These are phyloP conservation scores for Prunus padus DNA, from an alignment of 306 rosid genomes.

Conservation along the genomic window DNA sequence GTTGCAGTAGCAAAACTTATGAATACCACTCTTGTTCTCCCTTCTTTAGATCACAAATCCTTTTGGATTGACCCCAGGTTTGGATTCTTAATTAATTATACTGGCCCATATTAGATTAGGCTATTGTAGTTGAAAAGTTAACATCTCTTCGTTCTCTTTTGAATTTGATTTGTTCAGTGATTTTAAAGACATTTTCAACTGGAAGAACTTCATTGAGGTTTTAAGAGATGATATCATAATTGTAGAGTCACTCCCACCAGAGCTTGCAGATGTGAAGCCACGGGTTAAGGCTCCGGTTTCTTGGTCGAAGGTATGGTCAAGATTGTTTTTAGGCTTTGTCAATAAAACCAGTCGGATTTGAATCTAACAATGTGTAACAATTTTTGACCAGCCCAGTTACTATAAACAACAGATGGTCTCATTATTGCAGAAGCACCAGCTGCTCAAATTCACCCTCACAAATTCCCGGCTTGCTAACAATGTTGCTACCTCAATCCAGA, in stretches of 20 bases:
- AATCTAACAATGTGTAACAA: constrained; percentile 3
- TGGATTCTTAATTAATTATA: background rate
- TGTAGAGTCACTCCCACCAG: constrained; percentile 48
- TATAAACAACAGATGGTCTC: constrained; percentile 39
- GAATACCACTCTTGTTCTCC: constrained; percentile 68
- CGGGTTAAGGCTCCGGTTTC: constrained; percentile 49
- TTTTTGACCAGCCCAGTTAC: constrained; percentile 34
- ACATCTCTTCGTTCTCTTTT: background rate
- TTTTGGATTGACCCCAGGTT: constrained; percentile 76
- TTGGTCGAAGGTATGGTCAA: constrained; percentile 61
- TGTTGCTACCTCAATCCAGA: constrained; percentile 45
- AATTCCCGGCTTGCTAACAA: constrained; percentile 65
- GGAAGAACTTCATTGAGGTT: constrained; percentile 60
- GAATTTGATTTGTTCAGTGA: constrained; percentile 37
- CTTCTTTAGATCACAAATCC: constrained; percentile 62
- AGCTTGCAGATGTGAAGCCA: constrained; percentile 33
- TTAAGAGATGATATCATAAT: constrained; percentile 47
- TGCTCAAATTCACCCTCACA: constrained; percentile 50
- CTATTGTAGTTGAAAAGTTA: background rate
- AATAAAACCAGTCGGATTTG: background rate
- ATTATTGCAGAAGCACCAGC: constrained; percentile 42
- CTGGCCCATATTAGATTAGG: background rate
- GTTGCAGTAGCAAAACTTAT: constrained; percentile 69
- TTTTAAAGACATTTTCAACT: constrained; percentile 58
- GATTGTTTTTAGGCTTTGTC: background rate